Percentiles rank a stretch among this genome's conserved stretches.
Evolutionary conservation across 257 asterid genomes (phyloP).

Genomic region (Solanum sparsipilum): DNA sequence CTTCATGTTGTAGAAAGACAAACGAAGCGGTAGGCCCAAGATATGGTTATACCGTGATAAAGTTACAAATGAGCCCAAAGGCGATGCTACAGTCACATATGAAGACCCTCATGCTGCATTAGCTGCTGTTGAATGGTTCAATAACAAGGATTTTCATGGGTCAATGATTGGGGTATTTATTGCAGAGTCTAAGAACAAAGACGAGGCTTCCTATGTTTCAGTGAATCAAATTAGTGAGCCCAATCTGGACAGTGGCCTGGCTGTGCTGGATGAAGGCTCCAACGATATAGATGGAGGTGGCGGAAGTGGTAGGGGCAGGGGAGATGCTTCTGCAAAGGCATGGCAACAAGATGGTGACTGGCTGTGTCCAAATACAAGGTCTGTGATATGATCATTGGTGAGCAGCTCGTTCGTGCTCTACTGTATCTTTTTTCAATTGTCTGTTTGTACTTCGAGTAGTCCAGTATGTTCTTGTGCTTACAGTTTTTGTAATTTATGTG

Average conservation of each 20-base stretch:
- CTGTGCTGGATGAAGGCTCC: conserved; percentile 47
- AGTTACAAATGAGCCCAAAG: conserved; percentile 88
- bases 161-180: conserved; percentile 69
- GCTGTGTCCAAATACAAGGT: conserved; percentile 98
- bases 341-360: conserved; percentile 99
- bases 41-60: conserved; percentile 92
- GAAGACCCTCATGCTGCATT: conserved; percentile 99
- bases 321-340: conserved; percentile 62
- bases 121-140: conserved; percentile 98
- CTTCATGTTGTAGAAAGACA: conserved; percentile 57
- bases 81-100: conserved; percentile 96
- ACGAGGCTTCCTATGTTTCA: conserved; percentile 19
- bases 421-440: background rate
- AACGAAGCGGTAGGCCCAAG: conserved; percentile 90
- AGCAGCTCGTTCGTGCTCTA: conserved; percentile 79
- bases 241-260: conserved; percentile 21
- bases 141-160: conserved; percentile 93
- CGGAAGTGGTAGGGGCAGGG: conserved; percentile 88
- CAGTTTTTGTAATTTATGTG: conserved; percentile 19
- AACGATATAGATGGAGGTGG: conserved; percentile 45
- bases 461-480: background rate
- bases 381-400: conserved; percentile 99
- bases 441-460: background rate
- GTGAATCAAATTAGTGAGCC: conserved; percentile 28
- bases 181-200: conserved; percentile 90